Percentiles rank a stretch among this genome's conserved stretches.
Conservation (phyloP, 441 rosid species). For the Erysimum cheiri region DNA sequence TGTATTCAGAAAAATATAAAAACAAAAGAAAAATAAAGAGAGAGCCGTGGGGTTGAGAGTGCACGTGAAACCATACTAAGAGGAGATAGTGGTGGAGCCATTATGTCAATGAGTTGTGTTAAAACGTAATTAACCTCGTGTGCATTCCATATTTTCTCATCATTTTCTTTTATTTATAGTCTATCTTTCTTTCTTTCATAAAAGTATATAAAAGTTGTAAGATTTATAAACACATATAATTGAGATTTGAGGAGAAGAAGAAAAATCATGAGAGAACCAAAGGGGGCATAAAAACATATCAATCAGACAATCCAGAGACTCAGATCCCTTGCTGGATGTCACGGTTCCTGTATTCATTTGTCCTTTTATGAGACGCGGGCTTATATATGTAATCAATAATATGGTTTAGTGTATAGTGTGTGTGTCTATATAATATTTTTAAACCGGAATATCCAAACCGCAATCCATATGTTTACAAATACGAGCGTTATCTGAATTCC, state of each 20-base stretch:
- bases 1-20: background rate
- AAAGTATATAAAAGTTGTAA: background rate
- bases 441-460: conserved; percentile 11
- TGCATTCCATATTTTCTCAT: conserved; percentile 40
- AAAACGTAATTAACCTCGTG: conserved; percentile 44
- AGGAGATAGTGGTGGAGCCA: conserved; percentile 46
- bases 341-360: conserved; percentile 33
- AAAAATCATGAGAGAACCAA: conserved; percentile 12
- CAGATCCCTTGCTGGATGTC: conserved; percentile 37
- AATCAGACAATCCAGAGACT: background rate
- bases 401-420: background rate
- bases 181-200: conserved; percentile 2
- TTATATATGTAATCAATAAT: background rate
- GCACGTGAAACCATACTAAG: conserved; percentile 32
- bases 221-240: background rate
- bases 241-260: background rate
- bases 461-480: background rate
- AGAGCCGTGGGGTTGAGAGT: conserved; percentile 24
- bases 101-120: conserved; percentile 32
- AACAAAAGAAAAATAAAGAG: background rate
- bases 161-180: background rate
- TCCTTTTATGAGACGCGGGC: conserved; percentile 33
- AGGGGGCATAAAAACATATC: conserved; percentile 39
- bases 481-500: background rate
- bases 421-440: background rate